These are phyloP conservation scores for Arbutus unedo DNA, from an alignment of 148 eudicot species.

Conservation along the genomic window DNA sequence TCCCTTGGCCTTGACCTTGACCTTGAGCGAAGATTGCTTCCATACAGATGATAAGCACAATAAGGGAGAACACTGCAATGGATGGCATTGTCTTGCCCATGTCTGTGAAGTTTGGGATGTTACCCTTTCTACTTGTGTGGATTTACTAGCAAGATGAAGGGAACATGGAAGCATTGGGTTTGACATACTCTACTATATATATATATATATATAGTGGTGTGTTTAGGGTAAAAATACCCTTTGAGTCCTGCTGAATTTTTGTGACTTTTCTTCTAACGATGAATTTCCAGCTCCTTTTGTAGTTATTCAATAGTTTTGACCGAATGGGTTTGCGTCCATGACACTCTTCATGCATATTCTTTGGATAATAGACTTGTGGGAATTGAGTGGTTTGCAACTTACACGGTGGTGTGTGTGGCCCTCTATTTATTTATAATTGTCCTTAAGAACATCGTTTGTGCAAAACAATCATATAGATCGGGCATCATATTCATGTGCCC, in stretches of 20 bases:
- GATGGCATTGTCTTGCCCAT: conserved; percentile 13
- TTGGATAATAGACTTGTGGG: too few species aligned
- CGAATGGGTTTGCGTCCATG: neutral
- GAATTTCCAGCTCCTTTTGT: neutral
- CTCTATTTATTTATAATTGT: too few species aligned
- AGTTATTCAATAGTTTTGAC: neutral
- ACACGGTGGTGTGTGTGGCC: too few species aligned
- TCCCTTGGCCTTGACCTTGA: conserved; percentile 3
- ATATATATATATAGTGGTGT: neutral
- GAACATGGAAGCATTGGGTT: conserved; percentile 1
- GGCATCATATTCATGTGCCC: too few species aligned
- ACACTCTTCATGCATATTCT: too few species aligned
- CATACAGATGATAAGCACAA: conserved; percentile 18
- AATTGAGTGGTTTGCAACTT: too few species aligned
- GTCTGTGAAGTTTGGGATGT: neutral
- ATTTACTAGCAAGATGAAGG: neutral
- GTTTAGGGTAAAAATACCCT: neutral
- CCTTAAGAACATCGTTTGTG: too few species aligned
- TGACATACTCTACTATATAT: neutral
- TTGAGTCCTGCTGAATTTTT: conserved; percentile 12
- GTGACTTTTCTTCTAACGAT: neutral
- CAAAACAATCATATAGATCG: too few species aligned
- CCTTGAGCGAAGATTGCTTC: conserved; percentile 20
- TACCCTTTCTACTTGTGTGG: neutral
- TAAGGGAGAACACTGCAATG: conserved; percentile 12